A percentile compares a stretch with the other conserved stretches of the same genome.
Conservation (phyloP, 257 asterid genomes). For the Prunella vulgaris region DNA sequence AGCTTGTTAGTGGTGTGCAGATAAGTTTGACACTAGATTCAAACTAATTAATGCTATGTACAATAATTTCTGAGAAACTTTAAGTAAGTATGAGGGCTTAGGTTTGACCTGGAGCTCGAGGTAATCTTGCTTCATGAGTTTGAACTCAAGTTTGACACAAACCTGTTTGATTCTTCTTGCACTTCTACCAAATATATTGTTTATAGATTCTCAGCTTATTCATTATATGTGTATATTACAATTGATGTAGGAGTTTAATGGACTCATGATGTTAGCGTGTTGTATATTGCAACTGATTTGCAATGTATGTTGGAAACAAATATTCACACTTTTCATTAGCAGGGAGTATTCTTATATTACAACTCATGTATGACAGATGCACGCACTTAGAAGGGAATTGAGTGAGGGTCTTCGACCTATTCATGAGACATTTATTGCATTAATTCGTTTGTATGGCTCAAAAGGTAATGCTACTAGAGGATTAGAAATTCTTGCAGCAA, state of each 20-base stretch:
- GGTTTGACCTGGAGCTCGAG: not conserved
- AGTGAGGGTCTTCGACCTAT: slow-evolving; percentile 96
- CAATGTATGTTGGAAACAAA: slow-evolving; percentile 3
- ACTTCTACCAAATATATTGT: not conserved
- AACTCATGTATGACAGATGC: slow-evolving; percentile 68
- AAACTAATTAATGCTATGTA: not conserved
- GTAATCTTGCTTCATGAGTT: not conserved
- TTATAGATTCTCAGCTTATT: not conserved
- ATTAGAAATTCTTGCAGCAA: slow-evolving; percentile 90
- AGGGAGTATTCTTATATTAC: slow-evolving; percentile 20
- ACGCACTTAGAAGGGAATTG: slow-evolving; percentile 89
- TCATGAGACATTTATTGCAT: slow-evolving; percentile 88
- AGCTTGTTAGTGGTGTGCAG: not conserved
- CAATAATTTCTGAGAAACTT: not conserved
- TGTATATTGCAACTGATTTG: not conserved
- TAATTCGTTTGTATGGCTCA: slow-evolving; percentile 85
- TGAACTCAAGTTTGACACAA: not conserved
- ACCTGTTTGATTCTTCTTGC: not conserved
- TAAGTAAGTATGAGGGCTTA: not conserved
- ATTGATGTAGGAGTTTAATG: not conserved
- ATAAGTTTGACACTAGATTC: not conserved
- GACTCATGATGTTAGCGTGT: not conserved
- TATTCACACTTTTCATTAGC: slow-evolving; percentile 11
- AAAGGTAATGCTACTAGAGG: slow-evolving; percentile 86
- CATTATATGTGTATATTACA: not conserved